Conservation (phyloP, 208 protist genomes). For the Naegleria lovaniensis region DNA sequence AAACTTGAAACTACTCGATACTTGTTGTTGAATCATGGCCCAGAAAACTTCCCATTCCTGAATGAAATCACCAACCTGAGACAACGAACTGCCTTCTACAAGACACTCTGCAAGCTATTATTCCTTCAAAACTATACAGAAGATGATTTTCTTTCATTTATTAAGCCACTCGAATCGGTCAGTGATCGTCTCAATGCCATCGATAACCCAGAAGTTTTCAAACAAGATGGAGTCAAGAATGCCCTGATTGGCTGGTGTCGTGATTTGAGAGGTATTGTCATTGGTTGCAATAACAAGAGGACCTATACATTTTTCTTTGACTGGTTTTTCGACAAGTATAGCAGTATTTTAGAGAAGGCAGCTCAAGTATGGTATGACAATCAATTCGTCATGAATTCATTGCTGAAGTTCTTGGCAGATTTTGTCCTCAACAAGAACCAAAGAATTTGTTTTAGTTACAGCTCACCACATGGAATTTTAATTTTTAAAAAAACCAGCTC, state of each 20-base stretch:
- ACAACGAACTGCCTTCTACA: constrained; percentile 49
- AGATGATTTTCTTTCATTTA: constrained; percentile 41
- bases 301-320: constrained; percentile 55
- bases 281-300: constrained; percentile 38
- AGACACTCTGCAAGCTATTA: constrained; percentile 41
- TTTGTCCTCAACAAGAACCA: constrained; percentile 49
- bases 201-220: not conserved
- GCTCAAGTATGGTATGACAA: not conserved
- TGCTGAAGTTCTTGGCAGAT: constrained; percentile 44
- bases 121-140: constrained; percentile 44
- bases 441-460: constrained; percentile 51
- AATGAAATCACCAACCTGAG: constrained; percentile 34
- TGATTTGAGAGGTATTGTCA: constrained; percentile 52
- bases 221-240: constrained; percentile 15
- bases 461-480: constrained; percentile 56
- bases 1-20: constrained; percentile 46
- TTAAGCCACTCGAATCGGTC: constrained; percentile 32
- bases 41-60: constrained; percentile 50
- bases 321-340: constrained; percentile 48
- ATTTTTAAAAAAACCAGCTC: constrained; percentile 54
- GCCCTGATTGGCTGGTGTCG: constrained; percentile 47
- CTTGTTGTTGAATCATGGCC: constrained; percentile 46
- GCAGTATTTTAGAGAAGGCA: constrained; percentile 29
- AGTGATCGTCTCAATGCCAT: constrained; percentile 20
- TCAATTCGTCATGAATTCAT: constrained; percentile 30